Base-by-base conservation (phyloP, 139 green algal species). In the Nannochloris sp. region DNA sequence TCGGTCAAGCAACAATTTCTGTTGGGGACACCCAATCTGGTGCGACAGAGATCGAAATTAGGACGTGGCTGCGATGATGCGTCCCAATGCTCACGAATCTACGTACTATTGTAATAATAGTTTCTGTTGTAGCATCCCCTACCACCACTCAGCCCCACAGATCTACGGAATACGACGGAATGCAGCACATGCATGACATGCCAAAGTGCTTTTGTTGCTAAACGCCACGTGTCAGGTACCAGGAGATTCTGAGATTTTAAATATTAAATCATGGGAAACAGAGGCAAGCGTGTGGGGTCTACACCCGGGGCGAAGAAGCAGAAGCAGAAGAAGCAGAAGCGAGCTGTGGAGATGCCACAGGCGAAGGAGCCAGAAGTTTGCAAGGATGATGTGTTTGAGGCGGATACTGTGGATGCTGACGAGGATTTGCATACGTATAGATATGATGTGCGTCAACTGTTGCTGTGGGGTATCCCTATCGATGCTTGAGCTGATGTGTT, bases 331-430 rank as follows among this genome's bases (percentile, higher is more conserved):
- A 53, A 53, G 16, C 20, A 9, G 3, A 53, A 23, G 46, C 46
- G 46, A 28, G 46, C 17, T 28, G n/a, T 28, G 46, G 46, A 53
- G 6, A 53, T 23, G n/a, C 3, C 14, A 23, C 17, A 53, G 46
- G 46, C 16, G n/a, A 14, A 28, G 5, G 20, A 59, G 25, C 20
- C 8, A 11, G 50, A 59, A 29, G 20, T 55, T 57, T 16, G 49
- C 8, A 66, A 40, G 12, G 49, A 73, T 61, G 81, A 86, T 29
- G 49, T 88, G 1, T 89, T 78, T 59, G 78, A 89, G 33, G 82
- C 78, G 6, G 77, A 85, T 29, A 76, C 88, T 43, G 74, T 59
- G 0, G 75, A 85, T 23, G 62, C 71, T 0, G 72, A 85, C 11
- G 82, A 88, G 58, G 70, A 78, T 20, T 78, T 82, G 62, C 63